These are phyloP conservation scores for Fistulina hepatica DNA, from an alignment of 1,284 basidiomycete genomes.

Conservation along the genomic window DNA sequence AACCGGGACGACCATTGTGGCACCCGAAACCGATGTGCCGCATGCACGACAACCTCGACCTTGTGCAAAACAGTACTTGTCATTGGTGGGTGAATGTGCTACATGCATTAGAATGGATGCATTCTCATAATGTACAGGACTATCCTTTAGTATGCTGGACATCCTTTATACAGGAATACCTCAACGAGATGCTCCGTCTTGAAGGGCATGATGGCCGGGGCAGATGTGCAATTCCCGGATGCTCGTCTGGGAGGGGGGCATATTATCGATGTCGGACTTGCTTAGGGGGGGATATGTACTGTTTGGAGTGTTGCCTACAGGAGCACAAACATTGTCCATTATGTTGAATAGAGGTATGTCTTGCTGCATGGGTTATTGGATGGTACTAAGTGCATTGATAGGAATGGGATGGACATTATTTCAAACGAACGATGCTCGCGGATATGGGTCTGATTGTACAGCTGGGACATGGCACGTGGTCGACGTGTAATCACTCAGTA, in stretches of 20 bases:
- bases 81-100: too few species aligned
- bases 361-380: not conserved
- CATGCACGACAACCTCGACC: not conserved
- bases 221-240: not conserved
- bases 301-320: not conserved
- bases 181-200: not conserved
- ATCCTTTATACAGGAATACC: not conserved
- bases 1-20: not conserved
- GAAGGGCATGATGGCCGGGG: not conserved
- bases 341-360: not conserved
- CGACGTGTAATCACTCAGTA: constrained; percentile 2
- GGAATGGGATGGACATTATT: constrained; percentile 11
- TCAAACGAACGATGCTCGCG: constrained; percentile 1
- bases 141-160: too few species aligned
- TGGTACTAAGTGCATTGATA: not conserved
- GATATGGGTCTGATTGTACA: constrained; percentile 11
- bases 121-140: too few species aligned
- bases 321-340: not conserved
- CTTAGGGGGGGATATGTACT: not conserved
- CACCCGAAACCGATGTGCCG: not conserved
- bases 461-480: constrained; percentile 10
- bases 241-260: not conserved
- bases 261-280: not conserved
- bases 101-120: too few species aligned
- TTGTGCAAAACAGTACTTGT: too few species aligned